phyloP scores from a whole-genome alignment of 1,139 yeast genomes.

The Wickerhamomyces sp. region DNA sequence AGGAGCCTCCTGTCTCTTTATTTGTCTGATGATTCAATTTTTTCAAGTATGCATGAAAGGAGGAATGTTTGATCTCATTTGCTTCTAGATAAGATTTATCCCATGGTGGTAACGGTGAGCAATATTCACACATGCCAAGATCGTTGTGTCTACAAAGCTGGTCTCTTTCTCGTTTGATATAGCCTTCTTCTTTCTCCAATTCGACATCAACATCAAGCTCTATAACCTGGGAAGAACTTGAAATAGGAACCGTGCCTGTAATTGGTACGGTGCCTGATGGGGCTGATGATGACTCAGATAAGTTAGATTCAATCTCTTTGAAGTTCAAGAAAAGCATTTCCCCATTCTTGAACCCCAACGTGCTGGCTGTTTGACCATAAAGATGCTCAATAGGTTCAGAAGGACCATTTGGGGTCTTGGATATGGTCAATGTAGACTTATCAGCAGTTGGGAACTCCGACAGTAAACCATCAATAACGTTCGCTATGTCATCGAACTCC shows the following conservation, averaged over 20 bases:
- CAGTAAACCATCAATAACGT: slow-evolving; percentile 39
- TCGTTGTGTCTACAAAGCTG: slow-evolving; percentile 81
- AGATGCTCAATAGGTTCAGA: slow-evolving; percentile 44
- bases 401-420: slow-evolving; percentile 45
- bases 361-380: slow-evolving; percentile 41
- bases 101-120: slow-evolving; percentile 95
- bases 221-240: slow-evolving; percentile 17
- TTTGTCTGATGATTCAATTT: slow-evolving; percentile 69
- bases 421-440: slow-evolving; percentile 33
- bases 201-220: slow-evolving; percentile 62
- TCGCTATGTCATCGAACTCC: slow-evolving; percentile 39
- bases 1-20: slow-evolving; percentile 61
- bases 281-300: slow-evolving; percentile 3
- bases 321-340: slow-evolving; percentile 68
- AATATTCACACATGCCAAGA: slow-evolving; percentile 96
- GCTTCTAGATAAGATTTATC: slow-evolving; percentile 73
- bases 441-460: slow-evolving; percentile 3
- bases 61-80: slow-evolving; percentile 79
- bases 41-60: slow-evolving; percentile 79
- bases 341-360: slow-evolving; percentile 73
- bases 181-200: slow-evolving; percentile 68
- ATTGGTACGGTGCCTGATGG: slow-evolving; percentile 5
- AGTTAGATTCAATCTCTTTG: slow-evolving; percentile 20
- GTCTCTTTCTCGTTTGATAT: slow-evolving; percentile 61
- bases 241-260: slow-evolving; percentile 4